phyloP scores from a whole-genome alignment of 2,329 filamentous ascomycete species.

The Arthroderma uncinatum region DNA sequence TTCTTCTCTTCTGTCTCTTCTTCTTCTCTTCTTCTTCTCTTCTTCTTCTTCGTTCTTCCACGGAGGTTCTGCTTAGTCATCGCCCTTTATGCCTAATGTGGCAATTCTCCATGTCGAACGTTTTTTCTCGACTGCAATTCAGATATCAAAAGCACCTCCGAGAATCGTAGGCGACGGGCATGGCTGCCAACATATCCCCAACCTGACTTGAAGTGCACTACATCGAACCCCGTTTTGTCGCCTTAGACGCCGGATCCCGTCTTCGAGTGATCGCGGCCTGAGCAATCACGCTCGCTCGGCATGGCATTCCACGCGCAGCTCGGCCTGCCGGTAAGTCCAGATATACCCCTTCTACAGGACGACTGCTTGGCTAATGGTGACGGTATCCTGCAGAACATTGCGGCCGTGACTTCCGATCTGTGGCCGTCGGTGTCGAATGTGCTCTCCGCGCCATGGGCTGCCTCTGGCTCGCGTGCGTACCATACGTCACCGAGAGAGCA shows the following conservation, averaged over 20 bases:
- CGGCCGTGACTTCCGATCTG: slow-evolving; percentile 33
- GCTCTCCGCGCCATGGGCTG: slow-evolving; percentile 27
- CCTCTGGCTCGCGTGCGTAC: slow-evolving; percentile 2
- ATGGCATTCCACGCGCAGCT: slow-evolving; percentile 45
- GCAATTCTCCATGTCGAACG: not conserved
- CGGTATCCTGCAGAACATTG: slow-evolving; percentile 33
- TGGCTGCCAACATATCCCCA: not conserved
- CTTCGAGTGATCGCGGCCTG: not conserved
- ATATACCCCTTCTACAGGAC: not conserved
- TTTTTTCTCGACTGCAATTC: not conserved
- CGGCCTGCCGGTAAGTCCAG: slow-evolving; percentile 35
- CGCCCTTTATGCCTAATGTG: not conserved
- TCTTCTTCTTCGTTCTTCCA: not conserved
- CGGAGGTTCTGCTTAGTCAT: not conserved
- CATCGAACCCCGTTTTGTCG: not conserved
- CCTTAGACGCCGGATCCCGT: not conserved
- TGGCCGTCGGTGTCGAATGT: slow-evolving; percentile 35
- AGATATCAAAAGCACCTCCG: not conserved
- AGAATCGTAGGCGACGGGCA: not conserved
- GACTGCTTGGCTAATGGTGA: not conserved
- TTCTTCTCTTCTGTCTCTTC: not conserved
- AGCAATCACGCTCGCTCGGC: slow-evolving; percentile 14
- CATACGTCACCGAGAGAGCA: not conserved
- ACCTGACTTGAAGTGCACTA: not conserved
- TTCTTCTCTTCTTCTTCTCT: not conserved